Base-by-base conservation (phyloP, 1,284 basidiomycete genomes). In the Pisolithus thermaeus region DNA sequence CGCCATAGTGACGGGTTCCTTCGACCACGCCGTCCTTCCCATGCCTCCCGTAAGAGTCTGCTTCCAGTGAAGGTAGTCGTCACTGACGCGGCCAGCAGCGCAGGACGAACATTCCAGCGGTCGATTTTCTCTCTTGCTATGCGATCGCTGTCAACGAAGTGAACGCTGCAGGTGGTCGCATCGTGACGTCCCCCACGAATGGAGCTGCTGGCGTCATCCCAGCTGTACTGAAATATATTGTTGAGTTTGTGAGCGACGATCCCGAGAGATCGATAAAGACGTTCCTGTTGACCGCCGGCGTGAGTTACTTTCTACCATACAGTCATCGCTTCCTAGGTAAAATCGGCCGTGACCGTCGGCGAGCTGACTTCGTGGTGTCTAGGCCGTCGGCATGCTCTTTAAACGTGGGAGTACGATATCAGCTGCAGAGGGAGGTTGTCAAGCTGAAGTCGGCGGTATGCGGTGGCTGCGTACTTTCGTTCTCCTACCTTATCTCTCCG, bases 381-480 rank as follows among this genome's bases (percentile, higher is more conserved):
- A 81, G 93, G 87, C 94, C 2, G 73, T 97, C 50, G 94, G 94
- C 4, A 98, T 98, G 96, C 74, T 98, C 18, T 97, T 96, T 77
- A 98, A 98, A 68, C 82, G 95, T 50, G 95, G 95, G 22, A 95
- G 93, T 51, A 97, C 95, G 1, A 97, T 98, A 47, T 91, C 87
- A 41, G 96, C 95, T 8, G 95, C 96, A 0, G 95, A 98, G 69
- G 93, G 92, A 39, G 92, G 88, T 20, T 91, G 88, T 65, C 89
- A 91, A 66, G 88, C 88, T 20, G 88, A 91, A 73, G 89, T 91
- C 9, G 88, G 89, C 62, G 90, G 90, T 76, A 70, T 60, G 62
- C 68, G 59, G 3, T 27, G 32, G 30, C 40, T 1, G 12, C 9
- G 23, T n/a, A 12, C 27, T 25, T 51, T 32, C 9, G 27, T 3